phyloP scores from a whole-genome alignment of 129 eudicot species.

The Erigeron canadensis region DNA sequence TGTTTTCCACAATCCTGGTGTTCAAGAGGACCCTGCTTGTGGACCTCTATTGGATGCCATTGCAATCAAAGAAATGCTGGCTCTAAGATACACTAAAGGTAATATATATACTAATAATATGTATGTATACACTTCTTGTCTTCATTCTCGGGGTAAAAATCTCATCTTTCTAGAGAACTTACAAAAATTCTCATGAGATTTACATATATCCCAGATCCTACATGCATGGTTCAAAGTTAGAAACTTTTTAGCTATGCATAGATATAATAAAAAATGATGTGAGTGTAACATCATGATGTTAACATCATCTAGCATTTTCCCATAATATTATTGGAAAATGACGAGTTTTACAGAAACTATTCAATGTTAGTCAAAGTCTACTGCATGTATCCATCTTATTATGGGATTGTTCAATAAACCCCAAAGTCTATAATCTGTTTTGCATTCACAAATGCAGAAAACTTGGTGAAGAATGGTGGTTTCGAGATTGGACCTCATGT shows the following conservation, averaged over 20 bases:
- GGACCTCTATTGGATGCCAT: conserved; percentile 70
- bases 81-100: conserved; percentile 42
- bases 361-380: too few relatives aligned
- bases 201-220: too few relatives aligned
- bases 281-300: too few relatives aligned
- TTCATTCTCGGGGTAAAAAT: neutral
- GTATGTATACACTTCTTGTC: neutral
- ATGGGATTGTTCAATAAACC: neutral
- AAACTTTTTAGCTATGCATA: too few relatives aligned
- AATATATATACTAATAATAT: neutral
- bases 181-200: too few relatives aligned
- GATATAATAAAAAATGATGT: too few relatives aligned
- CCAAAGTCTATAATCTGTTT: neutral
- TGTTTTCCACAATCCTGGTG: conserved; percentile 56
- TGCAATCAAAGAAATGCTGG: conserved; percentile 59
- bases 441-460: conserved; percentile 34
- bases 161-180: too few relatives aligned
- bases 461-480: conserved; percentile 74
- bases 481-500: conserved; percentile 74
- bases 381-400: too few relatives aligned
- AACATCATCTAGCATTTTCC: too few relatives aligned
- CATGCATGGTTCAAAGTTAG: too few relatives aligned
- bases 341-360: too few relatives aligned
- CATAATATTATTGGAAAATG: too few relatives aligned
- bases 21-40: conserved; percentile 74